Evolutionary conservation across 208 protist species (phyloP), one percentile per base, ranked within the genome.

Genomic region (Acanthamoeba royreba): DNA sequence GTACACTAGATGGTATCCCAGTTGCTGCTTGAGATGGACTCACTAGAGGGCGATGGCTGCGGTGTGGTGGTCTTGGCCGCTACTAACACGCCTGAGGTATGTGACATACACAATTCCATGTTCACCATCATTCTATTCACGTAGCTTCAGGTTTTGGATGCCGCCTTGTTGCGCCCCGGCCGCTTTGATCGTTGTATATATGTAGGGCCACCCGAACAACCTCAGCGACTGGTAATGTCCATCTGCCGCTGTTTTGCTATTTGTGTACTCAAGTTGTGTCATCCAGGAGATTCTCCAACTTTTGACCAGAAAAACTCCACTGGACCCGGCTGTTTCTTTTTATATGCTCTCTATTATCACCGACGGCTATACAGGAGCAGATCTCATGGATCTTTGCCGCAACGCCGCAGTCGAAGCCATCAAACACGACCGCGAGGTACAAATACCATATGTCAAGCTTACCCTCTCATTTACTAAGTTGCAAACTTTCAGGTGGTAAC

Each of bases 1-100:
- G n/a, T n/a, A n/a, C n/a, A n/a, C 55, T 35, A 92, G 87, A 92
- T 92, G 87, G 40, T 92, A 9, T 92, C 87, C 19, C 87, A 92
- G 40, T 2, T 92, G 61, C 58, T 92, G 11, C 15, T 92, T 9
- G 87, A 92, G 38, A 92, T 92, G 87, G 87, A 92, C 33, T 25
- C 45, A 43, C 45, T 53, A 8, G 58, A 46, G 28, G 87, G 45
- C 22, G 55, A 79, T 11, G 66, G 66, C 9, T 79, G 66, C 66
- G 66, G 87, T 5, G 87, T 92, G 35, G 46, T 77, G 25, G 87
- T 92, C 42, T 77, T 92, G 45, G 87, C 58, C 0, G 87, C 87
- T 58, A 92, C 87, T 28, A 92, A 92, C 63, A 58, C 43, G 38
- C 87, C 87, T 31, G 49, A 77, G 28, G 87, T 40, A 31, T 28